Evolutionary conservation across 2,329 filamentous ascomycete genomes (phyloP).

Genomic region (Penicillium sp.): DNA sequence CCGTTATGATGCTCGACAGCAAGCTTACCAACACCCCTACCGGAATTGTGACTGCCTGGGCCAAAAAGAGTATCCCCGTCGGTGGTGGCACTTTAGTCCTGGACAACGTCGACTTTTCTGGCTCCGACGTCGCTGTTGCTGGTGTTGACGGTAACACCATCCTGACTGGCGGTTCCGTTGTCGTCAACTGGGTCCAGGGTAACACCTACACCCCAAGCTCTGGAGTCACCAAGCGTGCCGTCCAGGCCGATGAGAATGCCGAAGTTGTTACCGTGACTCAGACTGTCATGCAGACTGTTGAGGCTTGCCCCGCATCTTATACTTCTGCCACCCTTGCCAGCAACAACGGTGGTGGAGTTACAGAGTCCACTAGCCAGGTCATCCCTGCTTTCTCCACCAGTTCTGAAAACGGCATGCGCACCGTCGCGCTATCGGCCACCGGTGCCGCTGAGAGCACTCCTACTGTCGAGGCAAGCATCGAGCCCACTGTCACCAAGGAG

Average conservation of each 20-base stretch:
- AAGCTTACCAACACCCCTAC: constrained; percentile 72
- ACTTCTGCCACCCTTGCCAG: constrained; percentile 6
- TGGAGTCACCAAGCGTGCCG: constrained; percentile 27
- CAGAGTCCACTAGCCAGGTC: background rate
- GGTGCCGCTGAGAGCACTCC: background rate
- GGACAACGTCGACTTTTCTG: constrained; percentile 84
- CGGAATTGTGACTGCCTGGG: constrained; percentile 76
- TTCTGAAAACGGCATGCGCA: constrained; percentile 4
- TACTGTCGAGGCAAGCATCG: background rate
- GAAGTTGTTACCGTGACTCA: constrained; percentile 24
- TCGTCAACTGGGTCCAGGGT: constrained; percentile 78
- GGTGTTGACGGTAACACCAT: constrained; percentile 58
- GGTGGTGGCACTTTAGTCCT: constrained; percentile 82
- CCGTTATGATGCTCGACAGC: constrained; percentile 80
- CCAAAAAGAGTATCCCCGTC: constrained; percentile 58
- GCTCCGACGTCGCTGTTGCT: constrained; percentile 67
- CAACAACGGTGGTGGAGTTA: background rate
- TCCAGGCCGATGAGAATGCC: constrained; percentile 17
- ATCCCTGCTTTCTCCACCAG: constrained; percentile 5
- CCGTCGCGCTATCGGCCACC: background rate
- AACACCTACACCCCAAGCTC: constrained; percentile 60
- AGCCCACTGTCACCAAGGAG: background rate
- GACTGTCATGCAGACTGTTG: constrained; percentile 30
- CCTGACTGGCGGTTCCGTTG: constrained; percentile 67
- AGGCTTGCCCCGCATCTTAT: constrained; percentile 20